Percentiles rank a stretch among this genome's conserved stretches.
Conservation (phyloP, 169 alveolate genomes). For the Cryptosporidium viatorum region DNA sequence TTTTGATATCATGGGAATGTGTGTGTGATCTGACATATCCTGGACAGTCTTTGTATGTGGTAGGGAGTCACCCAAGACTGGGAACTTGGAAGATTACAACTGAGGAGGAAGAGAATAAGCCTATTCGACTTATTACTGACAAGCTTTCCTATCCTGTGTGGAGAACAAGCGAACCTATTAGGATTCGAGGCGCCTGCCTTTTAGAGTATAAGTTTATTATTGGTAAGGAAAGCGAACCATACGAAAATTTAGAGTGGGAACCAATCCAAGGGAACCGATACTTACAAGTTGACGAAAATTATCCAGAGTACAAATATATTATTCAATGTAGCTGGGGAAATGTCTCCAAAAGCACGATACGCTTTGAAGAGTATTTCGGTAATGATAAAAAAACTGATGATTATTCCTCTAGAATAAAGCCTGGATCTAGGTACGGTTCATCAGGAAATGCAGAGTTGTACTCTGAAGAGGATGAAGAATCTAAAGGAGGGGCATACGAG, state of each 20-base stretch:
- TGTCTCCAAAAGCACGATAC: constrained; percentile 35
- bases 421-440: background rate
- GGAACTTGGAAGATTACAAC: constrained; percentile 77
- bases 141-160: constrained; percentile 77
- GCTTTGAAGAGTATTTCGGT: constrained; percentile 55
- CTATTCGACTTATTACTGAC: constrained; percentile 77
- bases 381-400: background rate
- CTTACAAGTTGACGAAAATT: constrained; percentile 57
- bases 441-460: background rate
- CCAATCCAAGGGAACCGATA: constrained; percentile 76
- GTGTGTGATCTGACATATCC: constrained; percentile 77
- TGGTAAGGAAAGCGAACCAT: constrained; percentile 4
- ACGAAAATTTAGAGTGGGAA: constrained; percentile 77
- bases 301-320: constrained; percentile 38
- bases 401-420: background rate
- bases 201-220: constrained; percentile 78
- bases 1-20: constrained; percentile 78
- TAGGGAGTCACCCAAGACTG: constrained; percentile 76
- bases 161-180: constrained; percentile 72
- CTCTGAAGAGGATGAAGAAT: background rate
- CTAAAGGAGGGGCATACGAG: constrained; percentile 9
- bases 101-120: constrained; percentile 27
- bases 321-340: constrained; percentile 78
- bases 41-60: constrained; percentile 77
- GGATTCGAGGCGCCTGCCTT: constrained; percentile 55